Base-by-base conservation (phyloP, 2,329 filamentous ascomycete genomes). In the Fusarium agapanthi region DNA sequence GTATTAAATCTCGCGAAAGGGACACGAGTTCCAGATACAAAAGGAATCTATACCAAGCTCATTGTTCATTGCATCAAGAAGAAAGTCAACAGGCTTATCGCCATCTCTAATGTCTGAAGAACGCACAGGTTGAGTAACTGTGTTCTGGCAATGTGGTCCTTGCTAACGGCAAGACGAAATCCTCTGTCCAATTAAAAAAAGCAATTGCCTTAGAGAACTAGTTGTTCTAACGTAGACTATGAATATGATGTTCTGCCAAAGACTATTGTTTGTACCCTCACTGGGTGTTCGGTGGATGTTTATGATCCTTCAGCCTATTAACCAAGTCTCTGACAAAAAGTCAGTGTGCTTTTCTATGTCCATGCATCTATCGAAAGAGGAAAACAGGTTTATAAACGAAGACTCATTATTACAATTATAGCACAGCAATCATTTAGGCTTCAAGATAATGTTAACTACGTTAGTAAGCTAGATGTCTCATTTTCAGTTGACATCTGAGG, bases 1-100 rank as follows among this genome's bases (percentile, higher is more conserved):
- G 12, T 37, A 2, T 9, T 24, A 6, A 2, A 2, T 3, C 16
- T n/a, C 3, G n/a, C 9, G 6, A 7, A 13, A 16, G 41, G 11
- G n/a, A 16, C 38, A 40, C 13, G 38, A n/a, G 13, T 4, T 15
- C n/a, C 38, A 6, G 22, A n/a, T n/a, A 22, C 7, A n/a, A 40
- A 10, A 10, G 38, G 22, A 15, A 41, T n/a, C 4, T 13, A 18
- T 11, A 43, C n/a, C 15, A 6, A 16, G 40, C 14, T n/a, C 13
- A 16, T 10, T 15, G 4, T 41, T 41, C 22, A 13, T 10, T 11
- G 7, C 38, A n/a, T 41, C 38, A n/a, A 41, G 22, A 16, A 20
- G 18, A 37, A 37, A 20, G 35, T 6, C 16, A 37, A 37, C 18
- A 37, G 18, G 35, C 18, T 20, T 20, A 37, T 37, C 35, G 2